Evolutionary conservation across 805 yeast species (phyloP).

Genomic region (Candida nemodendra): DNA sequence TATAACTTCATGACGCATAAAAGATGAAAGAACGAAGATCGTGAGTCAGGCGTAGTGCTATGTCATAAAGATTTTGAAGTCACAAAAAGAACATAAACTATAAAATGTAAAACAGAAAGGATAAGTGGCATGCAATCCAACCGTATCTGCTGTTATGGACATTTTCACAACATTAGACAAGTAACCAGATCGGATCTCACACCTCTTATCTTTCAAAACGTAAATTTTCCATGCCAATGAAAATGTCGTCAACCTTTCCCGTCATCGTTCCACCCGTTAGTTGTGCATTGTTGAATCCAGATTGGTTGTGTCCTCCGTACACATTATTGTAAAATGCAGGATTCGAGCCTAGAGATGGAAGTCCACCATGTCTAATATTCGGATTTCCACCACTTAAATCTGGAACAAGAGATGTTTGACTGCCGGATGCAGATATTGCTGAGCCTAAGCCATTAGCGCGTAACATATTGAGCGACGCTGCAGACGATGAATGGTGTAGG

Average conservation of each 20-base stretch:
- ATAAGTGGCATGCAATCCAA: neutral
- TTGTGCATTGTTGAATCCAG: slow-evolving; percentile 27
- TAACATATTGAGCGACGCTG: slow-evolving; percentile 30
- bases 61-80: slow-evolving; percentile 3
- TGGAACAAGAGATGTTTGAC: slow-evolving; percentile 14
- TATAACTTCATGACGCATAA: neutral
- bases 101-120: neutral
- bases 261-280: slow-evolving; percentile 26
- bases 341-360: slow-evolving; percentile 14
- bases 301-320: slow-evolving; percentile 3
- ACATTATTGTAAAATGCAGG: slow-evolving; percentile 11
- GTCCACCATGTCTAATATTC: slow-evolving; percentile 14
- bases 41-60: slow-evolving; percentile 5
- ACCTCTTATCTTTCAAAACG: slow-evolving; percentile 24
- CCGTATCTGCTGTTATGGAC: no score
- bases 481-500: slow-evolving; percentile 31
- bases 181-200: no score
- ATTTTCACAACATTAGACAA: neutral
- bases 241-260: slow-evolving; percentile 27
- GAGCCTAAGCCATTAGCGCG: slow-evolving; percentile 24
- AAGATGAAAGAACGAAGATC: neutral
- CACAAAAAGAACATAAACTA: slow-evolving; percentile 1
- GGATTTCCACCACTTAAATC: slow-evolving; percentile 15
- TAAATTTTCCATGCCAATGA: slow-evolving; percentile 29
- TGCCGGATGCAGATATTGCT: slow-evolving; percentile 10